Conservation (phyloP, 164 flowering plant genomes). For the Vitis labrusca region DNA sequence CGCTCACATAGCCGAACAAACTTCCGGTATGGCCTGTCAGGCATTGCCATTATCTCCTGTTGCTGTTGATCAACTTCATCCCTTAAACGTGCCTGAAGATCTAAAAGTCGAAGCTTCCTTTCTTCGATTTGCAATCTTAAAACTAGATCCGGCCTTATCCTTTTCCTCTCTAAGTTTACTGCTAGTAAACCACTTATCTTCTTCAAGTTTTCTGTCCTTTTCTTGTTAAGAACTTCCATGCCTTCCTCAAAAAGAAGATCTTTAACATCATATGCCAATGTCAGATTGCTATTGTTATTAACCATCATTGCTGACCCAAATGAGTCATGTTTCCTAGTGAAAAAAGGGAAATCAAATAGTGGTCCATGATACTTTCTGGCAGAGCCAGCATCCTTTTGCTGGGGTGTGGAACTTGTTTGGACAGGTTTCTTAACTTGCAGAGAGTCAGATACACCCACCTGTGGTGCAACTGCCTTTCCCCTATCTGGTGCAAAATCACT, state of each 20-base stretch:
- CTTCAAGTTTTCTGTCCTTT: conserved; percentile 71
- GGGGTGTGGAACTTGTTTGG: conserved; percentile 44
- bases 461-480: conserved; percentile 63
- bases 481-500: conserved; percentile 56
- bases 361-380: conserved; percentile 93
- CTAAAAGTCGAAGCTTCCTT: conserved; percentile 75
- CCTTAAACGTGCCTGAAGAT: conserved; percentile 82
- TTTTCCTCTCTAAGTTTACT: conserved; percentile 87
- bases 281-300: conserved; percentile 59
- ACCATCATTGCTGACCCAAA: conserved; percentile 54
- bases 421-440: conserved; percentile 58
- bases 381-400: conserved; percentile 64
- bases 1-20: conserved; percentile 95
- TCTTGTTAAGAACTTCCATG: conserved; percentile 65
- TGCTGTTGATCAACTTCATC: conserved; percentile 95
- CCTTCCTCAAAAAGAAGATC: conserved; percentile 88
- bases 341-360: conserved; percentile 90
- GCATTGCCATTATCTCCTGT: conserved; percentile 97
- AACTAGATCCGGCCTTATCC: conserved; percentile 94
- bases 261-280: conserved; percentile 79
- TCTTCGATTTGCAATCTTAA: conserved; percentile 89
- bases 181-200: conserved; percentile 81
- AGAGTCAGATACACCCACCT: conserved; percentile 43
- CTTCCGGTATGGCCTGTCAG: conserved; percentile 91
- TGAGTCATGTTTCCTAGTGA: conserved; percentile 86